Percentiles rank a stretch among this genome's conserved stretches.
phyloP scores from a whole-genome alignment of 2,329 filamentous ascomycete species.

The Chaetomium sp. region DNA sequence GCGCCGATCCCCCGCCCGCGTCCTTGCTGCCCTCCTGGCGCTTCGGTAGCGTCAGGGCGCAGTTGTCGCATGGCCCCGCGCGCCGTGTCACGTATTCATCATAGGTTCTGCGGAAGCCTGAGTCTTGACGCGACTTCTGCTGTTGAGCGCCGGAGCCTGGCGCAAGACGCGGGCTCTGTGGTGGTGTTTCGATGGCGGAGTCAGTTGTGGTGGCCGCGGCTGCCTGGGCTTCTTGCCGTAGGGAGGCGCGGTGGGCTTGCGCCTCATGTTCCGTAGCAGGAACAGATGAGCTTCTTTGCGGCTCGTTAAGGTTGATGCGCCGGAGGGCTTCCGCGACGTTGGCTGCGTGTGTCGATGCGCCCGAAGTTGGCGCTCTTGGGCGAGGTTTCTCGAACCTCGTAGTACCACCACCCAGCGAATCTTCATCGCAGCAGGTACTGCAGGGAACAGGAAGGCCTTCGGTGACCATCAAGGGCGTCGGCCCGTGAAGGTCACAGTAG shows the following conservation, averaged over 20 bases:
- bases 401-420: constrained; percentile 38
- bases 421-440: constrained; percentile 57
- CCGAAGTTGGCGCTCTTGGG: constrained; percentile 45
- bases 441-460: constrained; percentile 66
- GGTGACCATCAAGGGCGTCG: constrained; percentile 70
- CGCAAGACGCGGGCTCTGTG: constrained; percentile 55
- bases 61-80: constrained; percentile 68
- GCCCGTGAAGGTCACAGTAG: constrained; percentile 71
- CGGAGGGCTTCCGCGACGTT: constrained; percentile 52
- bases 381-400: constrained; percentile 41
- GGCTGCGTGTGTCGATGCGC: constrained; percentile 39
- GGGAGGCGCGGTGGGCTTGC: constrained; percentile 46
- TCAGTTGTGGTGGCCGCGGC: constrained; percentile 33
- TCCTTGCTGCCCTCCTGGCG: constrained; percentile 46
- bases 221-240: constrained; percentile 45
- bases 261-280: constrained; percentile 50
- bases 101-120: constrained; percentile 64
- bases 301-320: constrained; percentile 47
- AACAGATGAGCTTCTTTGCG: constrained; percentile 47
- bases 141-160: constrained; percentile 38
- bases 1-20: constrained; percentile 41
- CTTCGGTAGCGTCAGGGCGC: constrained; percentile 65
- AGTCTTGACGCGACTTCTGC: constrained; percentile 52
- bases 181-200: constrained; percentile 58
- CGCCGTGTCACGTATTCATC: constrained; percentile 66